Evolutionary conservation across 805 yeast species (phyloP), one percentile per base, ranked within the genome.

Genomic region (Starmerella gropengiesseri): DNA sequence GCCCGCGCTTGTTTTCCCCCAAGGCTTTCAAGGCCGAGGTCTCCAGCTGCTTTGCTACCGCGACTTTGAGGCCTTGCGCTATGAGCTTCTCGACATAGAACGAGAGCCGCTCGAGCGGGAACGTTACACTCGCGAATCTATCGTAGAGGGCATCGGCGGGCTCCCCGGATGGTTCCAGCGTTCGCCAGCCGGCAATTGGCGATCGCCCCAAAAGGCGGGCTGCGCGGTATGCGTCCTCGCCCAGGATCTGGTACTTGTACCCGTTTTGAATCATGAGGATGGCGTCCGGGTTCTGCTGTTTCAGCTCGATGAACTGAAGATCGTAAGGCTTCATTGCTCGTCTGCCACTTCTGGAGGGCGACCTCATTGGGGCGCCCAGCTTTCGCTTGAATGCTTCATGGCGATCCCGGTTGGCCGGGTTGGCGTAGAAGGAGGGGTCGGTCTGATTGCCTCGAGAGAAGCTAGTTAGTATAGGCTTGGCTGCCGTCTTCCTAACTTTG

Each of bases 221-320:
- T 0, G 79, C 95, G 4, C 65, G 63, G 12, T 66, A 68, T 0
- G 97, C 96, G 61, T 89, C 96, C 42, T 77, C 70, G 0, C 94
- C 95, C 58, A 75, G 84, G 47, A 87, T 78, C 55, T 82, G 83
- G 63, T 77, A 91, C 60, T 85, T 86, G 63, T 89, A 91, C 0
- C 98, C 98, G 3, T 83, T 93, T 58, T 91, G 91, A 20, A 89
- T 69, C 0, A 91, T 77, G 7, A 91, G 64, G 1, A 91, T 52
- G 40, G 82, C 82, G 51, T 84, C 94, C 40, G 56, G 56, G 56
- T 89, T 64, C 2, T 60, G 54, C 5, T 60, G 51, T 55, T 86
- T 86, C 40, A 91, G 62, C 3, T 76, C 78, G 22, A 77, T 64
- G 46, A 77, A 76, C 60, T 87, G 96, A 47, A 70, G 72, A 51